Base-by-base conservation (phyloP, 345 rosid species). In the Psidium guajava region DNA sequence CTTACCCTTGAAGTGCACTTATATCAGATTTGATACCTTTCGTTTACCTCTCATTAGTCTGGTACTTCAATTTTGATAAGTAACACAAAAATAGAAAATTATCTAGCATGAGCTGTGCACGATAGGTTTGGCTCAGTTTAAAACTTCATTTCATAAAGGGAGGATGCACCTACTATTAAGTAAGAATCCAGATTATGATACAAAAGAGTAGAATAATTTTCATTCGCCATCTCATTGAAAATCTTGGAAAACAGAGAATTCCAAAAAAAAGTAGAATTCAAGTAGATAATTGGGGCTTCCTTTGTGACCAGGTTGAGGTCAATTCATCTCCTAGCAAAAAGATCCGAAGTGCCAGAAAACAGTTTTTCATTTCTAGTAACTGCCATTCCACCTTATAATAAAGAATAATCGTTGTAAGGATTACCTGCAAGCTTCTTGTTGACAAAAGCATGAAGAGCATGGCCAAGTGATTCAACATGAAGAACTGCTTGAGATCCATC, bases 401-500 rank as follows among this genome's bases (percentile, higher is more conserved):
- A 69, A 69, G 24, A 69, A 32, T n/a, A 64, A 27, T 82, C 55
- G 16, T 36, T 84, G 82, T 54, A 51, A 61, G 22, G 28, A 73
- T 86, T 83, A 97, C 99, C 99, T 83, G 93, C 92, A 83, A 92
- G 93, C 87, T 97, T 94, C 86, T 95, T 94, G 83, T 97, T 97
- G 59, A 95, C 86, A 88, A 93, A 97, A 88, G 92, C 94, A 89
- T 91, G 94, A 85, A 97, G 95, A 80, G 88, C 94, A 86, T 95
- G 99, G 84, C 99, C 99, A 84, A 93, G 93, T 50, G 99, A 97
- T 88, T 93, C 91, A 49, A 95, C 91, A 86, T 94, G 96, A 88
- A 97, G 97, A 85, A 91, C 90, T 12, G 92, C 87, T 90, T 93
- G 91, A 86, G 97, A 95, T 87, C 95, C 97, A 86, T 92, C 93